These are phyloP conservation scores for Russula brevipes DNA, from an alignment of 768 basidiomycete species.

Conservation along the genomic window DNA sequence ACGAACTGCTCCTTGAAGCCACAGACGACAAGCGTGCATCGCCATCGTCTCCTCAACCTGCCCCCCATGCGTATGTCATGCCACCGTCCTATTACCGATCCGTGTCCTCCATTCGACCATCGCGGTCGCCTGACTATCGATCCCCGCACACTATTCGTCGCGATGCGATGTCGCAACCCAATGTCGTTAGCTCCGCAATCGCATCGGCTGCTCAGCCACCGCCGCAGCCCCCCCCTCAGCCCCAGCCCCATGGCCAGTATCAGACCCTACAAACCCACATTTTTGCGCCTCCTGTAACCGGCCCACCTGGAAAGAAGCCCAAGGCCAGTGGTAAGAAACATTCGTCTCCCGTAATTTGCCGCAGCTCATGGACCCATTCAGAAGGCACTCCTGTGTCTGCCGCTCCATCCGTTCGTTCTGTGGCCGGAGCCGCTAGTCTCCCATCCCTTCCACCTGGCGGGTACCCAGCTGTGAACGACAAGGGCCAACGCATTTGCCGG, in stretches of 20 bases:
- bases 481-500: slow-evolving; percentile 62
- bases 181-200: slow-evolving; percentile 12
- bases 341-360: slow-evolving; percentile 4
- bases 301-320: slow-evolving; percentile 63
- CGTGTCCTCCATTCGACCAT: slow-evolving; percentile 11
- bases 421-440: slow-evolving; percentile 25
- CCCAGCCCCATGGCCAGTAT: slow-evolving; percentile 36
- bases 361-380: not conserved
- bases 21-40: slow-evolving; percentile 37
- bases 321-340: slow-evolving; percentile 37
- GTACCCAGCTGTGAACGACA: slow-evolving; percentile 35
- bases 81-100: slow-evolving; percentile 26
- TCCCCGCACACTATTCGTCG: slow-evolving; percentile 9
- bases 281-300: slow-evolving; percentile 68
- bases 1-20: slow-evolving; percentile 45
- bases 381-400: slow-evolving; percentile 7
- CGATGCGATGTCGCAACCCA: slow-evolving; percentile 8
- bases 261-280: slow-evolving; percentile 59
- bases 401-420: slow-evolving; percentile 10
- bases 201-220: slow-evolving; percentile 26
- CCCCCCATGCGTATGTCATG: slow-evolving; percentile 32
- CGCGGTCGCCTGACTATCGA: slow-evolving; percentile 20
- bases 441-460: slow-evolving; percentile 31
- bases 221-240: slow-evolving; percentile 20
- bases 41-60: slow-evolving; percentile 20